A percentile compares a stretch with the other conserved stretches of the same genome.
These are phyloP conservation scores for Nakazawaea molendinolei DNA, from an alignment of 805 yeast genomes.

Conservation along the genomic window DNA sequence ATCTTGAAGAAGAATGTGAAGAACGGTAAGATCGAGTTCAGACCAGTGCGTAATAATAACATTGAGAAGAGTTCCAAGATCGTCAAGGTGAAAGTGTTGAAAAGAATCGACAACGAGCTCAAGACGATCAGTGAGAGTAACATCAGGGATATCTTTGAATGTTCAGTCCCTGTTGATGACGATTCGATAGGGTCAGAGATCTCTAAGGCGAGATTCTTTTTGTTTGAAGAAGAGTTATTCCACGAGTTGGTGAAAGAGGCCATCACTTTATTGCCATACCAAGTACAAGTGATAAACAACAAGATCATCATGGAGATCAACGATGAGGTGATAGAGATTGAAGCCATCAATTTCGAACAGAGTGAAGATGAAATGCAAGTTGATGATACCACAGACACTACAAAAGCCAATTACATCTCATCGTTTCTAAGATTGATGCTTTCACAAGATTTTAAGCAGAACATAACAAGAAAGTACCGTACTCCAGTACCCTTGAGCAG, in stretches of 20 bases:
- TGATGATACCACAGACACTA: constrained; percentile 27
- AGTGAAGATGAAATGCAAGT: constrained; percentile 31
- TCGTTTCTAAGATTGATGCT: constrained; percentile 52
- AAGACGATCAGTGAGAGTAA: constrained; percentile 53
- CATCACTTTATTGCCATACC: constrained; percentile 55
- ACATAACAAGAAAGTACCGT: constrained; percentile 32
- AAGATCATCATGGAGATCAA: constrained; percentile 60
- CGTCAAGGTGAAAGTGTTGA: constrained; percentile 53
- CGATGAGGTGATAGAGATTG: constrained; percentile 66
- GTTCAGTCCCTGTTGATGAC: constrained; percentile 7
- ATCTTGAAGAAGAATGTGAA: constrained; percentile 44
- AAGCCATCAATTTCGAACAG: constrained; percentile 42
- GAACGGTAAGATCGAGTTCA: constrained; percentile 38
- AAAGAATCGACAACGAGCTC: constrained; percentile 46
- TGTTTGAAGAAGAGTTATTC: constrained; percentile 88
- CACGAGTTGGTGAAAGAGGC: constrained; percentile 76
- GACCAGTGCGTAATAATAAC: constrained; percentile 26
- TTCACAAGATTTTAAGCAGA: constrained; percentile 49
- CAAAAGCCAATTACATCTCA: constrained; percentile 48
- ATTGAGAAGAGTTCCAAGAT: constrained; percentile 35
- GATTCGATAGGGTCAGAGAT: constrained; percentile 46
- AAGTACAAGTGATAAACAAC: constrained; percentile 58
- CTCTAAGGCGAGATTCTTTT: constrained; percentile 57
- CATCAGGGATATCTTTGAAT: constrained; percentile 19
- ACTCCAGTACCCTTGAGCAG: constrained; percentile 42